Evolutionary conservation across 345 rosid species (phyloP), one percentile per base, ranked within the genome.

Genomic region (Camelina sativa): DNA sequence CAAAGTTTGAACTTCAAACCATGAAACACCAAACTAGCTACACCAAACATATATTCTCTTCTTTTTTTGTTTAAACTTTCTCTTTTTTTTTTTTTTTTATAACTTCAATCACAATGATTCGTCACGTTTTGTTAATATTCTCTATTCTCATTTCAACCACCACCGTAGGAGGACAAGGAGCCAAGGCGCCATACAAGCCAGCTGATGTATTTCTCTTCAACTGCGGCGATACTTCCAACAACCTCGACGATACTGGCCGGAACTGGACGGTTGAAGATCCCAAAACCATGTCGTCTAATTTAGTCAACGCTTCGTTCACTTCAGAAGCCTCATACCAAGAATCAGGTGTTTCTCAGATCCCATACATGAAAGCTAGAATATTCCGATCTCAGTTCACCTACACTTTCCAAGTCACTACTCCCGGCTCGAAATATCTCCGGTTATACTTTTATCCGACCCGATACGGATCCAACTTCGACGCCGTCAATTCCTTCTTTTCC

Each of bases 391-490:
- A 17, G 1, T 82, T 62, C 78, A 47, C 71, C 0, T 80, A 82
- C 62, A 47, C 1, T 1, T 56, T 84, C 1, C 62, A 67, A 0
- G 77, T 82, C 2, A 15, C 78, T 2, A 15, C 81, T 1, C 32
- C 76, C 0, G 84, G 85, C 2, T 72, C 15, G 22, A 80, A 78
- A 59, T 80, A 78, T 7, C 8, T 84, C 61, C 79, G 84, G 4
- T 34, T 84, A 1, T 51, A 78, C 11, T 80, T 84, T 50, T 66
- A 75, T 38, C 62, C 82, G 11, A 11, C 76, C 67, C 3, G 20
- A 1, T 80, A 84, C 22, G 43, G 9, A 2, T 17, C 65, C n/a
- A 17, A 17, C 1, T 65, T 81, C 15, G 34, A 69, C 25, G 43
- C 41, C 3, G 44, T 0, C 0, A 41, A 23, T 2, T 76, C 79